These are phyloP conservation scores for Collybia mongolica DNA, from an alignment of 768 basidiomycete species.

Conservation along the genomic window DNA sequence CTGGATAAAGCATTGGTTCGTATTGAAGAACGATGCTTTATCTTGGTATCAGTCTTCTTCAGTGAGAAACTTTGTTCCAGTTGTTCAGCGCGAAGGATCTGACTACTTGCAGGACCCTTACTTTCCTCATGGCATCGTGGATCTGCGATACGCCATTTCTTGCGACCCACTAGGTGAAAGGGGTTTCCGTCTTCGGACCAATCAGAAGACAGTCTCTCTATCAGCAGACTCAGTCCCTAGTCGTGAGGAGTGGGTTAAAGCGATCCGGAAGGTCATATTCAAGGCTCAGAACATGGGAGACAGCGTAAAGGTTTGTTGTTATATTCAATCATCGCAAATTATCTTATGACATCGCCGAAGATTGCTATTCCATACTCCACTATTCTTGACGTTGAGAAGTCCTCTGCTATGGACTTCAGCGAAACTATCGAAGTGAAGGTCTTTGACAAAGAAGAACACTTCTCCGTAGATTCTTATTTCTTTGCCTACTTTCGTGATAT, in stretches of 20 bases:
- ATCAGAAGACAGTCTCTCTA: conserved; percentile 71
- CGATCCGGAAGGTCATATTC: conserved; percentile 91
- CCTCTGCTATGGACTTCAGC: conserved; percentile 90
- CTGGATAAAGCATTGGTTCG: conserved; percentile 95
- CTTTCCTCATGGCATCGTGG: conserved; percentile 95
- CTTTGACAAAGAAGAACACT: conserved; percentile 77
- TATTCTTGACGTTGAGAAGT: conserved; percentile 86
- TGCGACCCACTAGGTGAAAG: conserved; percentile 81
- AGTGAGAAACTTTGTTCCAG: conserved; percentile 37
- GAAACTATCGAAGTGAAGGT: conserved; percentile 96
- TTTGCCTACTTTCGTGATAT: conserved; percentile 93
- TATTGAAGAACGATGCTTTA: conserved; percentile 92
- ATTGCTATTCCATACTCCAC: conserved; percentile 94
- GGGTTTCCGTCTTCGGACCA: conserved; percentile 81
- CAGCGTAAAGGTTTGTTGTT: conserved; percentile 73
- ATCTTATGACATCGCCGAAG: conserved; percentile 25
- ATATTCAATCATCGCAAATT: neutral
- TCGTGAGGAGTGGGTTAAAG: conserved; percentile 95
- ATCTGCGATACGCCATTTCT: conserved; percentile 87
- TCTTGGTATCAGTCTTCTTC: conserved; percentile 97
- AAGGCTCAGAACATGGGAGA: conserved; percentile 96
- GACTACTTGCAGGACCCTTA: conserved; percentile 77
- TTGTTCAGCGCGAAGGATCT: conserved; percentile 13
- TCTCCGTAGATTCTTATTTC: conserved; percentile 84
- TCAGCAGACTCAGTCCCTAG: conserved; percentile 80